Conservation (phyloP, 2,329 filamentous ascomycete genomes). For the Neopestalotiopsis sp. region DNA sequence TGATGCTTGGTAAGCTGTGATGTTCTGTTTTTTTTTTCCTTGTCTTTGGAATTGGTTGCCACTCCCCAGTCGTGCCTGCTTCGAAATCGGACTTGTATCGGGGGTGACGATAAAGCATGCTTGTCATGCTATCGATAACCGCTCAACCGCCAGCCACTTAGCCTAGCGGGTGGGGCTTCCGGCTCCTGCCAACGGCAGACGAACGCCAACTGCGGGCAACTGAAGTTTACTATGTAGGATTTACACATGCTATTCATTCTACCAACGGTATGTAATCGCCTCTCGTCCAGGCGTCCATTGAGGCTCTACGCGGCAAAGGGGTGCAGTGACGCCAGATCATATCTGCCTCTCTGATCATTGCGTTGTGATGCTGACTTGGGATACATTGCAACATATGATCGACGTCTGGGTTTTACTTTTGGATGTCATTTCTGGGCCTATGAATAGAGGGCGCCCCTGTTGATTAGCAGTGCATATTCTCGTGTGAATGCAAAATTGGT, state of each 20-base stretch:
- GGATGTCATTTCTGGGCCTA: too few species aligned
- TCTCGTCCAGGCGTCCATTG: not conserved
- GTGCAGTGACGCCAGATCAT: not conserved
- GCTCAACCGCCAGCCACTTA: too few species aligned
- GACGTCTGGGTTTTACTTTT: not conserved
- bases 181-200: too few species aligned
- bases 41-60: not conserved
- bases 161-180: too few species aligned
- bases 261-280: too few species aligned
- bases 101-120: not conserved
- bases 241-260: not conserved
- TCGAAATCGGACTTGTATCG: not conserved
- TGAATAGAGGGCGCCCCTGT: too few species aligned
- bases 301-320: not conserved
- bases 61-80: not conserved
- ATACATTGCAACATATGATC: not conserved
- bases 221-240: too few species aligned
- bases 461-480: too few species aligned
- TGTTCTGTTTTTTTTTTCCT: not conserved
- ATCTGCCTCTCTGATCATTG: not conserved
- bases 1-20: not conserved
- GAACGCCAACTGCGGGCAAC: too few species aligned
- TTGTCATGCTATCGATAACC: conserved; percentile 4
- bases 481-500: too few species aligned
- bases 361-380: not conserved